Evolutionary conservation across 2,329 filamentous ascomycete genomes (phyloP).

Genomic region (Aspergillus neoniger): DNA sequence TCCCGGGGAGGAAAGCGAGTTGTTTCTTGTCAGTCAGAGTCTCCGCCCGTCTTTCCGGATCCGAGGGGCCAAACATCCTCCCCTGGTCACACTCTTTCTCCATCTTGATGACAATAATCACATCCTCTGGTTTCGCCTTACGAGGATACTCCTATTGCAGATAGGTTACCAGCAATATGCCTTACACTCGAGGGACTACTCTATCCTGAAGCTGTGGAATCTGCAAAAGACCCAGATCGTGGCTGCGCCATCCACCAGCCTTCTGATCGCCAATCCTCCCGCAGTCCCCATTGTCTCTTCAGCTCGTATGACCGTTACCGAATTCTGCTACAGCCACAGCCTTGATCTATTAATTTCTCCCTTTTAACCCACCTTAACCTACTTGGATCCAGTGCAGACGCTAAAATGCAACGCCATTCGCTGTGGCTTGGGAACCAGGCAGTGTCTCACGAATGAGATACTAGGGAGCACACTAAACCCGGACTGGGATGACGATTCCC

Average conservation of each 20-base stretch:
- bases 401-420: background rate
- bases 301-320: background rate
- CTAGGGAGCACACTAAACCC: background rate
- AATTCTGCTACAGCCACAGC: background rate
- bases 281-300: background rate
- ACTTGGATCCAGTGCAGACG: background rate
- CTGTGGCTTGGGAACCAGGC: background rate
- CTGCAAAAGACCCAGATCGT: background rate
- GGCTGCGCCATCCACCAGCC: background rate
- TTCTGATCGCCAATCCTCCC: background rate
- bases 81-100: no score
- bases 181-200: no score
- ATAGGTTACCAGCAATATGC: no score
- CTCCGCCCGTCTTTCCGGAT: no score
- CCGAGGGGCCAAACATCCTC: no score
- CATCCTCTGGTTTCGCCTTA: no score
- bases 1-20: no score
- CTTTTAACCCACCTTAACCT: background rate
- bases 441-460: background rate
- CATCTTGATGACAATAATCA: no score
- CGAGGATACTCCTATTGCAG: no score
- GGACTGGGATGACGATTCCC: background rate
- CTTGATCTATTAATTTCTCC: background rate
- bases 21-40: no score
- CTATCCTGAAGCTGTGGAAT: background rate